phyloP scores from a whole-genome alignment of 2,329 filamentous ascomycete genomes.

The Decorospora gaudefroyi region DNA sequence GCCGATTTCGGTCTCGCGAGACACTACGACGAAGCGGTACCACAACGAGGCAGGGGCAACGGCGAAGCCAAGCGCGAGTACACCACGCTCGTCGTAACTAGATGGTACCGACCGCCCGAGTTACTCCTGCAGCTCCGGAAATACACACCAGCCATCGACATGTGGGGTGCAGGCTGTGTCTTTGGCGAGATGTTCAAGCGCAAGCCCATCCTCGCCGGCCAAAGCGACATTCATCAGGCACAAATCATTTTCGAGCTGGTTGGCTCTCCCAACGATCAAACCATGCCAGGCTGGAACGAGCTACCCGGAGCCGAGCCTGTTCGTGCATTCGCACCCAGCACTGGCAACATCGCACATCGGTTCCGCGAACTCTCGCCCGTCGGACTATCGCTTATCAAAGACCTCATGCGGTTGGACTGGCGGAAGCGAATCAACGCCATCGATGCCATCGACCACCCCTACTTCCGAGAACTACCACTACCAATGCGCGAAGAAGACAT shows the following conservation, averaged over 20 bases:
- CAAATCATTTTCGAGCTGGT: slow-evolving; percentile 93
- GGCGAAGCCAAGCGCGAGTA: slow-evolving; percentile 89
- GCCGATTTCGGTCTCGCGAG: slow-evolving; percentile 95
- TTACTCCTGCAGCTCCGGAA: slow-evolving; percentile 82
- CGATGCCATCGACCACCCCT: slow-evolving; percentile 88
- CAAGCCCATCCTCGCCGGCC: slow-evolving; percentile 89
- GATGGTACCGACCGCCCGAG: slow-evolving; percentile 97
- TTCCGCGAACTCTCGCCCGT: slow-evolving; percentile 76
- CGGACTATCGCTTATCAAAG: slow-evolving; percentile 77
- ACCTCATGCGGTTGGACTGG: slow-evolving; percentile 89
- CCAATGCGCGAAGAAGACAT: slow-evolving; percentile 84
- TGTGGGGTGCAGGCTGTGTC: slow-evolving; percentile 99
- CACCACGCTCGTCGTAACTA: slow-evolving; percentile 92
- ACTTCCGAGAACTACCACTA: slow-evolving; percentile 78
- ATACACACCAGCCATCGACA: slow-evolving; percentile 97
- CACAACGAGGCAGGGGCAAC: slow-evolving; percentile 74
- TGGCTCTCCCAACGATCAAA: slow-evolving; percentile 84
- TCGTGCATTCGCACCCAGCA: slow-evolving; percentile 63
- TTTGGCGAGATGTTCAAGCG: slow-evolving; percentile 97
- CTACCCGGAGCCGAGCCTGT: slow-evolving; percentile 81
- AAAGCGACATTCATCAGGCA: slow-evolving; percentile 85
- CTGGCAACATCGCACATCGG: slow-evolving; percentile 68
- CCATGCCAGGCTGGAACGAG: slow-evolving; percentile 86
- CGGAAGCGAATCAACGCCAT: slow-evolving; percentile 86
- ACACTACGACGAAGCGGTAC: slow-evolving; percentile 85